These are phyloP conservation scores for Solanum peruvianum DNA, from an alignment of 257 asterid genomes.

Conservation along the genomic window DNA sequence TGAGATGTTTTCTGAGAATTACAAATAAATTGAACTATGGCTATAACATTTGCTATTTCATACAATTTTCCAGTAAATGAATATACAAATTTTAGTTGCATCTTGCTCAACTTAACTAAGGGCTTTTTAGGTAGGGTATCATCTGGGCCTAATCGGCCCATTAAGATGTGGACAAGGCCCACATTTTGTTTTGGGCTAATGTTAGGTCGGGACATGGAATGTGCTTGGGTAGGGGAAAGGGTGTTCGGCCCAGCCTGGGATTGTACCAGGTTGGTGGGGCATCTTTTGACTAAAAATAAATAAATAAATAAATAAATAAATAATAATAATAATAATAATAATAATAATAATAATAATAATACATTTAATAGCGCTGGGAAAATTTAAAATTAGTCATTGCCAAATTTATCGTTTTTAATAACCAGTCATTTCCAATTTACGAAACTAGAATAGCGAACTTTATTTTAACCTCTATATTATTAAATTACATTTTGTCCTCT, in stretches of 20 bases:
- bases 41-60: too few relatives aligned
- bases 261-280: not conserved
- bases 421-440: not conserved
- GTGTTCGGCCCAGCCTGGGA: not conserved
- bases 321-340: too few relatives aligned
- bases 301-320: too few relatives aligned
- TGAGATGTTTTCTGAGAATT: too few relatives aligned
- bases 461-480: not conserved
- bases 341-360: too few relatives aligned
- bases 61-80: too few relatives aligned
- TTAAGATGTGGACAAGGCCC: not conserved
- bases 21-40: too few relatives aligned
- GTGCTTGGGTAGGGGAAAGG: not conserved
- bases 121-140: too few relatives aligned
- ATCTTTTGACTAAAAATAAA: too few relatives aligned
- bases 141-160: too few relatives aligned
- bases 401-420: not conserved
- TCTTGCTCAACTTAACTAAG: too few relatives aligned
- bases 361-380: not conserved
- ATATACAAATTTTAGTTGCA: too few relatives aligned
- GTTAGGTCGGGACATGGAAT: not conserved
- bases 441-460: not conserved
- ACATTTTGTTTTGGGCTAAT: not conserved
- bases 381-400: not conserved
- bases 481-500: not conserved